These are phyloP conservation scores for Scytalidium lignicola DNA, from an alignment of 2,329 filamentous ascomycete genomes.

Conservation along the genomic window DNA sequence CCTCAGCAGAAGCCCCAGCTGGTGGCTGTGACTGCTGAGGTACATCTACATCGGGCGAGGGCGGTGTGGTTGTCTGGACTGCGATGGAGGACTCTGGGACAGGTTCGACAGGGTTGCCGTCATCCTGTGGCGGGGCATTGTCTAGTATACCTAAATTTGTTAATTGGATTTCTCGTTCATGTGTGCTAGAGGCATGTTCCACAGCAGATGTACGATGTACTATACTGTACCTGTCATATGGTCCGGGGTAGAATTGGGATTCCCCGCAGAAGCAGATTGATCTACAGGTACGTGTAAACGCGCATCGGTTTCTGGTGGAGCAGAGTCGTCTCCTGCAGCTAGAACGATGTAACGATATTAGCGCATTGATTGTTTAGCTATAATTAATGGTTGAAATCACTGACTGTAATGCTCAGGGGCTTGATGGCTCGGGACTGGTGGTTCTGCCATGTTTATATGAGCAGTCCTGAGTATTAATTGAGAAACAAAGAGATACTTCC, in stretches of 20 bases:
- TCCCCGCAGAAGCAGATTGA: background rate
- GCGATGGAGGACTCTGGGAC: background rate
- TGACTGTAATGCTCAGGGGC: too few relatives aligned
- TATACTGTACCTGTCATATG: background rate
- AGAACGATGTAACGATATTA: background rate
- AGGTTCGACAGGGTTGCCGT: background rate
- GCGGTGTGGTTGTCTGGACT: too few relatives aligned
- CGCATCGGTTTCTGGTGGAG: background rate
- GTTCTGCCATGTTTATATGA: too few relatives aligned
- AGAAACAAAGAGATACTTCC: too few relatives aligned
- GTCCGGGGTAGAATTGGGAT: background rate
- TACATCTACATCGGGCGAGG: background rate
- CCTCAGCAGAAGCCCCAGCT: slow-evolving; percentile 15
- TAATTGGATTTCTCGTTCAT: background rate
- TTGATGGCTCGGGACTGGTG: too few relatives aligned
- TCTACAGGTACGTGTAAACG: background rate
- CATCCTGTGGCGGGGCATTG: background rate
- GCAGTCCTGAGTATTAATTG: too few relatives aligned
- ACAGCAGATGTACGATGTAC: too few relatives aligned
- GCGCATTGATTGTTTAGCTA: background rate
- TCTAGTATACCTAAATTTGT: background rate
- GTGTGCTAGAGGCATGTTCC: too few relatives aligned
- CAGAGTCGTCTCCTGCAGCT: background rate
- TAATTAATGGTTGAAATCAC: too few relatives aligned
- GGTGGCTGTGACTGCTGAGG: background rate